Evolutionary conservation across 2,329 filamentous ascomycete species (phyloP), one percentile per base, ranked within the genome.

Genomic region (Penicillium hesseltinei): DNA sequence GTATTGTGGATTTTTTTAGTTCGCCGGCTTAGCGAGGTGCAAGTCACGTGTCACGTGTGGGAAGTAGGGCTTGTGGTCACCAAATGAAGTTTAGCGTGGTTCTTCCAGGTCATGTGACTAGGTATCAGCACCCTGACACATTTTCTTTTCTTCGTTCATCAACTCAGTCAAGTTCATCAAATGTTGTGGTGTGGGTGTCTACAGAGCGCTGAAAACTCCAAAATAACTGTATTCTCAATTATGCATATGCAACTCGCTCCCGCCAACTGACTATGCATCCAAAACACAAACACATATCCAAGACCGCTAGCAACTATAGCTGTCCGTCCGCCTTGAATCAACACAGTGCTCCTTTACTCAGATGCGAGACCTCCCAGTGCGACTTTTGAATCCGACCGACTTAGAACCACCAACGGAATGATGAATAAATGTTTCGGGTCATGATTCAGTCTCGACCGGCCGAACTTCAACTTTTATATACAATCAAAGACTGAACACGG

Each of bases 1-100:
- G 68, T 67, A 66, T 62, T 66, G 71, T 75, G 69, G 73, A 74
- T 73, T 75, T 73, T 71, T 63, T 66, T 64, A 70, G 70, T 67
- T 64, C 68, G 63, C 56, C 63, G 64, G 57, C 58, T 64, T 71
- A 69, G 68, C 70, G 72, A 76, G 74, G 74, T 68, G 68, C 68
- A 71, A 59, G 67, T 76, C 69, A 74, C 53, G 71, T 60, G 67
- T 76, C 69, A 73, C 53, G 51, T 49, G 55, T 59, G 17, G 5
- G n/a, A 56, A n/a, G 63, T 23, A n/a, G 51, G 49, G 54, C 57
- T 55, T 54, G 38, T 52, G 54, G 60, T 52, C 42, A 48, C 60
- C 11, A 5, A 36, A 52, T 48, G 58, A 60, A 56, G 65, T 57
- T 60, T 71, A 71, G 68, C 59, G 65, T 57, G 56, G 56, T 56